Percentiles rank a stretch among this genome's conserved stretches.
These are phyloP conservation scores for Entoloma clypeatum DNA, from an alignment of 1,284 basidiomycete species.

Conservation along the genomic window DNA sequence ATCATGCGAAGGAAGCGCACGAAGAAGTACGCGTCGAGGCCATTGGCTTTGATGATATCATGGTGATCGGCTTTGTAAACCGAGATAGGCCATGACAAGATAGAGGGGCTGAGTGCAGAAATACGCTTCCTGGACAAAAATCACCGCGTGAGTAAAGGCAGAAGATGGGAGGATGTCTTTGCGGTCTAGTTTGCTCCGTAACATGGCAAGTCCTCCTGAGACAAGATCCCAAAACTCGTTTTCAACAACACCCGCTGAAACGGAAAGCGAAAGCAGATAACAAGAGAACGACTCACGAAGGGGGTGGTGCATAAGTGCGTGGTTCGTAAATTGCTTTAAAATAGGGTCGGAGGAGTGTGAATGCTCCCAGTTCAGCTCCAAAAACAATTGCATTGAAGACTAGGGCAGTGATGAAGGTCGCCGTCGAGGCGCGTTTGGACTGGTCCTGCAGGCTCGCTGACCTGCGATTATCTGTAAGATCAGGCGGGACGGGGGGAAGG, in stretches of 20 bases:
- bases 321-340: constrained; percentile 83
- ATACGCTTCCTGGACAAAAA: constrained; percentile 48
- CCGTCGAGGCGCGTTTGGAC: constrained; percentile 50
- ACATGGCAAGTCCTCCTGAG: not conserved
- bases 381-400: constrained; percentile 70
- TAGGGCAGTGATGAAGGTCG: constrained; percentile 75
- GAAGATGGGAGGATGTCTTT: not conserved
- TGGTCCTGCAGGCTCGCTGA: constrained; percentile 31
- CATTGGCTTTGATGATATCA: constrained; percentile 70
- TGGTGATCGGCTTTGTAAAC: constrained; percentile 56
- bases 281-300: constrained; percentile 37
- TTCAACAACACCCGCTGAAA: not conserved
- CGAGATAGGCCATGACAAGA: constrained; percentile 58
- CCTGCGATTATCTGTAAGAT: constrained; percentile 20
- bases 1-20: constrained; percentile 85
- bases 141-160: constrained; percentile 5
- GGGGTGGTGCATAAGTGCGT: constrained; percentile 58
- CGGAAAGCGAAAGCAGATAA: not conserved
- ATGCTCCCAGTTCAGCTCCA: constrained; percentile 60
- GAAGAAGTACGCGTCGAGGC: constrained; percentile 93
- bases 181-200: not conserved
- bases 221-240: not conserved
- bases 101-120: constrained; percentile 38
- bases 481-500: not conserved
- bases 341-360: constrained; percentile 66